Evolutionary conservation across 371 early-diverging fungal genomes (phyloP).

Genomic region (Rhizopus microsporus): DNA sequence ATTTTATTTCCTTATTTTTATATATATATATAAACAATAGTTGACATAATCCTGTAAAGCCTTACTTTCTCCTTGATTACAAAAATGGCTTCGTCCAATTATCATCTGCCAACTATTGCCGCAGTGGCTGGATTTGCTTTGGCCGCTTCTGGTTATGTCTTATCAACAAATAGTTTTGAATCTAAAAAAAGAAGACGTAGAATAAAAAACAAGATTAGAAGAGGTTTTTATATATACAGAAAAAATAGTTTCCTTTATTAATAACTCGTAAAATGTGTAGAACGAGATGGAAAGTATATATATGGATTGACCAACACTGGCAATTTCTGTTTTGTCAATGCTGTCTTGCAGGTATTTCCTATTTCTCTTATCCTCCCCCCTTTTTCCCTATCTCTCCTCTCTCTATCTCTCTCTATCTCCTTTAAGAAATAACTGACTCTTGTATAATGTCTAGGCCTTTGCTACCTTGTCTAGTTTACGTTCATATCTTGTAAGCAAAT

Average conservation of each 20-base stretch:
- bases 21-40: no score
- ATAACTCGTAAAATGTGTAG: slow-evolving; percentile 15
- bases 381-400: no score
- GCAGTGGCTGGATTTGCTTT: slow-evolving; percentile 52
- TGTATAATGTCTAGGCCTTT: slow-evolving; percentile 42
- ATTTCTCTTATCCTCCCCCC: no score
- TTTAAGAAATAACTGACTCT: background rate
- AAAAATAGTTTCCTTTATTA: background rate
- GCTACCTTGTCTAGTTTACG: slow-evolving; percentile 52
- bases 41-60: background rate
- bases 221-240: slow-evolving; percentile 23
- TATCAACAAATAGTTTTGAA: slow-evolving; percentile 35
- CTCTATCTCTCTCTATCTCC: no score
- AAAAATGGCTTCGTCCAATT: slow-evolving; percentile 43
- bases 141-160: slow-evolving; percentile 48
- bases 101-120: slow-evolving; percentile 50
- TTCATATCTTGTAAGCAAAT: slow-evolving; percentile 42
- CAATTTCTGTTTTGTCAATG: slow-evolving; percentile 90
- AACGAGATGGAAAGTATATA: slow-evolving; percentile 50
- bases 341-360: slow-evolving; percentile 71
- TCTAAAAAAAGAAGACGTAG: slow-evolving; percentile 41
- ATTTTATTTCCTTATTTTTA: background rate
- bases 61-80: background rate
- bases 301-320: slow-evolving; percentile 82
- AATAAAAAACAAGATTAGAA: slow-evolving; percentile 40